Evolutionary conservation across 2,329 filamentous ascomycete species (phyloP), one percentile per base, ranked within the genome.

Genomic region (Fusarium annulatum): DNA sequence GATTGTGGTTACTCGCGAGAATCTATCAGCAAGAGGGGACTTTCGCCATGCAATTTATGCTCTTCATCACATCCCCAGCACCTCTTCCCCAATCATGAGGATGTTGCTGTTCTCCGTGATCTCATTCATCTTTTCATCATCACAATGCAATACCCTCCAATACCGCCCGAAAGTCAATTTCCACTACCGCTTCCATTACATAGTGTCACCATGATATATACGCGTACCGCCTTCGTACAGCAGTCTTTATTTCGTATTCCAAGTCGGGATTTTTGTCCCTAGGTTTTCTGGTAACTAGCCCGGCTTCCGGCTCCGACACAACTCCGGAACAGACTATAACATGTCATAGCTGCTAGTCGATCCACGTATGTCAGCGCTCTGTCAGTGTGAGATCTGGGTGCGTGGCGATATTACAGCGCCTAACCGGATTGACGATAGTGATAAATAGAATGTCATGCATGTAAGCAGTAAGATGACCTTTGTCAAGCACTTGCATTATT

Each of bases 221-320:
- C 30, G n/a, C 23, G 18, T 19, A 38, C 18, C 9, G 0, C 0
- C n/a, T 45, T 26, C 16, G 7, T 26, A 26, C 14, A 26, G n/a
- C 6, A 26, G 9, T 18, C 15, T 2, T 23, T 23, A 26, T 18
- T 18, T 18, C 39, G 7, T 11, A 23, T 3, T 6, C 15, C 15
- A 16, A 16, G n/a, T 3, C 23, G 23, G 23, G 7, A 0, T 10
- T 3, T 8, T 43, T 9, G 16, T 26, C 16, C n/a, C 8, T 8
- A 26, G 23, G 14, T 18, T 23, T 18, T 18, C 15, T 15, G 5
- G 10, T 18, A 5, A 23, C n/a, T 26, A 18, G n/a, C 23, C 10
- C 14, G 12, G 7, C n/a, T 45, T 28, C 7, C 11, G 23, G 16
- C 11, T 28, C 26, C 18, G 23, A 28, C 5, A 28, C 18, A 28